Evolutionary conservation across 169 alveolate genomes (phyloP).

Genomic region (Plasmodium relictum): DNA sequence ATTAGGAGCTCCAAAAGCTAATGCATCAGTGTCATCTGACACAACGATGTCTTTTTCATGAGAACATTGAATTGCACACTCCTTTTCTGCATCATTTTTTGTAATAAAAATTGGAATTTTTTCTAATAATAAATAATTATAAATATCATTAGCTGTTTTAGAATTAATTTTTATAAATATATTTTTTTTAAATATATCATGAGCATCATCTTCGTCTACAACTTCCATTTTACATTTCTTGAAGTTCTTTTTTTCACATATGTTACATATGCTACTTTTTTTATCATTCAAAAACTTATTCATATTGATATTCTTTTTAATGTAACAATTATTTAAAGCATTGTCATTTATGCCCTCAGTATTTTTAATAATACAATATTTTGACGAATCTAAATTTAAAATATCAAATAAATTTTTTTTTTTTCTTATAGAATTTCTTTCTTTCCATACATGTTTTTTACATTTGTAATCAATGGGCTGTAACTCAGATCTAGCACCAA

Average conservation of each 20-base stretch:
- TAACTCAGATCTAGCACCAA: slow-evolving; percentile 74
- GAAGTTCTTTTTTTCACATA: slow-evolving; percentile 32
- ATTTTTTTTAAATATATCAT: slow-evolving; percentile 74
- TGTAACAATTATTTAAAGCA: background rate
- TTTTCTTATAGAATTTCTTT: slow-evolving; percentile 55
- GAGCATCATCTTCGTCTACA: slow-evolving; percentile 73
- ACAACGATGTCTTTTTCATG: slow-evolving; percentile 75
- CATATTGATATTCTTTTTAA: background rate
- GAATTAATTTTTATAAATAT: slow-evolving; percentile 76
- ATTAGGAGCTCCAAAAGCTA: slow-evolving; percentile 95
- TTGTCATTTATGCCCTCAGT: background rate
- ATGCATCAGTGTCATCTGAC: slow-evolving; percentile 98
- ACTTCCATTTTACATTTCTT: slow-evolving; percentile 57
- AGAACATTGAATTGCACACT: slow-evolving; percentile 77
- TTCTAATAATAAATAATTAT: slow-evolving; percentile 56
- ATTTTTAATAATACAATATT: background rate
- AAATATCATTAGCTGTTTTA: slow-evolving; percentile 74
- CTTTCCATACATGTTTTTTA: slow-evolving; percentile 77
- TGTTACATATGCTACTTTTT: slow-evolving; percentile 12
- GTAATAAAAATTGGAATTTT: slow-evolving; percentile 74
- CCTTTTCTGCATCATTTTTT: slow-evolving; percentile 78
- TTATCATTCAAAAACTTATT: slow-evolving; percentile 18
- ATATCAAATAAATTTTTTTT: slow-evolving; percentile 69
- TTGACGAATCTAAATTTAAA: slow-evolving; percentile 38
- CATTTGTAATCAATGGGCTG: slow-evolving; percentile 74